phyloP scores from a whole-genome alignment of 176 grass and related monocot species.

The Carex cristatella region DNA sequence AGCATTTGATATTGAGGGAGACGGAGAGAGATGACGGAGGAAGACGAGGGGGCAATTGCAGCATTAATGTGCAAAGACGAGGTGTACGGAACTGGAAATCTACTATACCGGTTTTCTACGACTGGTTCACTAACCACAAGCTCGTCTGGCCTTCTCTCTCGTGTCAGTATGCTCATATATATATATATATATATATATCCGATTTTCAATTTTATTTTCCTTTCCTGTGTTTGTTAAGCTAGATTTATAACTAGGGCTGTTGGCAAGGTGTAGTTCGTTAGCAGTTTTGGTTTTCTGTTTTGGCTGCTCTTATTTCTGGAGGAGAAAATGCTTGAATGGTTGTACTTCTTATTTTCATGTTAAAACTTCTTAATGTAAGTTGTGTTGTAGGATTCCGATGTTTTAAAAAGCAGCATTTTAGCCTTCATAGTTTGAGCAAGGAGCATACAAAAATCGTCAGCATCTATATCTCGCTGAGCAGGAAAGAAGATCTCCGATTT shows the following conservation, averaged over 20 bases:
- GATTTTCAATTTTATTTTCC: not conserved
- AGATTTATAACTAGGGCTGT: not conserved
- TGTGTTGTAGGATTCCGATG: too few species aligned
- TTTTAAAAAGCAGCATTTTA: too few species aligned
- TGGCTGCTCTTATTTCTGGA: too few species aligned
- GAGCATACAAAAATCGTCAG: too few species aligned
- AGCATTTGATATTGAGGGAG: not conserved
- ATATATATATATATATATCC: not conserved
- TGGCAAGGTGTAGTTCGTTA: conserved; percentile 12
- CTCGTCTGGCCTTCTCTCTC: conserved; percentile 93
- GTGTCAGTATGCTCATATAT: conserved; percentile 43
- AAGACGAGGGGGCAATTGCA: conserved; percentile 23
- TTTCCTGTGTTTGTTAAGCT: not conserved
- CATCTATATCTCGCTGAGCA: too few species aligned
- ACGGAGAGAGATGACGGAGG: conserved; percentile 29
- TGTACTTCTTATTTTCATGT: too few species aligned
- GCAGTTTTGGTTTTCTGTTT: conserved; percentile 31
- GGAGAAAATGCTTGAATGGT: too few species aligned
- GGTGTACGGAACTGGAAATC: conserved; percentile 80
- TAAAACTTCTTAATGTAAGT: too few species aligned
- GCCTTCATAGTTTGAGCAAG: too few species aligned
- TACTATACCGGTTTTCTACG: conserved; percentile 42
- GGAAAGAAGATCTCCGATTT: too few species aligned
- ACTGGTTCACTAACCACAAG: conserved; percentile 92
- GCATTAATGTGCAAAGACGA: conserved; percentile 36